Evolutionary conservation across 352 stramenopile genomes (phyloP).

Genomic region (Globisporangium takayamanum): DNA sequence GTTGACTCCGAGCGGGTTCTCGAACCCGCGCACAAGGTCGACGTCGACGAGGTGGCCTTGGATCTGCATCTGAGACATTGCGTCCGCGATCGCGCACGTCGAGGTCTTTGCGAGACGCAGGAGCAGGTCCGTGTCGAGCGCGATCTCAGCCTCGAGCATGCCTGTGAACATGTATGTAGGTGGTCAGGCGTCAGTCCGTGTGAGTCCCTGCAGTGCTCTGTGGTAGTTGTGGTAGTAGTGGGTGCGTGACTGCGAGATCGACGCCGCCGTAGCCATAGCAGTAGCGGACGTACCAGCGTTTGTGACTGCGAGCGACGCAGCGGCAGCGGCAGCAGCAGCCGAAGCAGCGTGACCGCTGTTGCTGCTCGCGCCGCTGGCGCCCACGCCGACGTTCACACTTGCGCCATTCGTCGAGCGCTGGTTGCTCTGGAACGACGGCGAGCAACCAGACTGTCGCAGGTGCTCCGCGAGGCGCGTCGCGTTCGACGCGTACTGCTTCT

Average conservation of each 20-base stretch:
- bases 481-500: conserved; percentile 85
- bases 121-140: conserved; percentile 53
- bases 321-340: conserved; percentile 16
- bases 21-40: conserved; percentile 55
- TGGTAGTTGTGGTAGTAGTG: conserved; percentile 13
- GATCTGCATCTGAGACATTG: conserved; percentile 70
- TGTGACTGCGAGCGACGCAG: conserved; percentile 23
- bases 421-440: conserved; percentile 75
- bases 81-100: conserved; percentile 75
- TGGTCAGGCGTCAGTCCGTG: conserved; percentile 27
- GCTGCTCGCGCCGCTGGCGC: not conserved
- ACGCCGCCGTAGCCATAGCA: not conserved
- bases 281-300: conserved; percentile 23
- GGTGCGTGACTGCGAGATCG: not conserved
- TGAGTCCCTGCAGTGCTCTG: conserved; percentile 31
- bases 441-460: conserved; percentile 64
- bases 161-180: conserved; percentile 40
- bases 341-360: not conserved
- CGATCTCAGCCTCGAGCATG: conserved; percentile 64
- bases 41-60: conserved; percentile 75
- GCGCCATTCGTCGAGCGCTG: conserved; percentile 31
- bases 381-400: conserved; percentile 6
- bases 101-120: conserved; percentile 70
- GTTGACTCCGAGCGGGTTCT: conserved; percentile 48
- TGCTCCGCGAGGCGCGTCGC: conserved; percentile 76